phyloP scores from a whole-genome alignment of 169 alveolate species.

The Eimeria zaria region DNA sequence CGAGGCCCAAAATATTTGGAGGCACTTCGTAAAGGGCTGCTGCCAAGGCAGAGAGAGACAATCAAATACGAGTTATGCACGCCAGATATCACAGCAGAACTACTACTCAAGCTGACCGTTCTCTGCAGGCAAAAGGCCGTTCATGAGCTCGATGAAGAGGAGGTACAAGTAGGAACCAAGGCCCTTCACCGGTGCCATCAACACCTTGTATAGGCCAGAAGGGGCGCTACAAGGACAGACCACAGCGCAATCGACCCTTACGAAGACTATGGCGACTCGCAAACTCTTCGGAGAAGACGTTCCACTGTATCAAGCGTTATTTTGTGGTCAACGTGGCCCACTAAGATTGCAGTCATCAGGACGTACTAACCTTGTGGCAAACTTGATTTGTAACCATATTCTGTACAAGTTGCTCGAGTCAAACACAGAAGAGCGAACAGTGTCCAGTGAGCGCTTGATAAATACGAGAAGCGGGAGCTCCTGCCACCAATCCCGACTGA shows the following conservation, averaged over 20 bases:
- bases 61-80: background rate
- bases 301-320: background rate
- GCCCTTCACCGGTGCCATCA: constrained; percentile 69
- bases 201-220: constrained; percentile 61
- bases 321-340: background rate
- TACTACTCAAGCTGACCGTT: constrained; percentile 32
- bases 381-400: constrained; percentile 45
- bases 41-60: background rate
- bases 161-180: constrained; percentile 68
- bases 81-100: background rate
- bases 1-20: background rate
- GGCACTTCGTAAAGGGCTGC: background rate
- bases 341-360: background rate
- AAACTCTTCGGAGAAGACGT: background rate
- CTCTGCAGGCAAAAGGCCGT: constrained; percentile 64
- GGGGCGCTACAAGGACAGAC: constrained; percentile 43
- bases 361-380: constrained; percentile 52
- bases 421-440: constrained; percentile 22
- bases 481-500: constrained; percentile 58
- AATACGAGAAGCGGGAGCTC: constrained; percentile 57
- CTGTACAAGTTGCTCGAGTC: constrained; percentile 64
- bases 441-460: constrained; percentile 23
- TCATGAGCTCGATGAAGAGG: constrained; percentile 49
- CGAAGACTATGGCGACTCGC: background rate
- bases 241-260: background rate